phyloP scores from a whole-genome alignment of 1,284 basidiomycete species.

The Malassezia vespertilionis region DNA sequence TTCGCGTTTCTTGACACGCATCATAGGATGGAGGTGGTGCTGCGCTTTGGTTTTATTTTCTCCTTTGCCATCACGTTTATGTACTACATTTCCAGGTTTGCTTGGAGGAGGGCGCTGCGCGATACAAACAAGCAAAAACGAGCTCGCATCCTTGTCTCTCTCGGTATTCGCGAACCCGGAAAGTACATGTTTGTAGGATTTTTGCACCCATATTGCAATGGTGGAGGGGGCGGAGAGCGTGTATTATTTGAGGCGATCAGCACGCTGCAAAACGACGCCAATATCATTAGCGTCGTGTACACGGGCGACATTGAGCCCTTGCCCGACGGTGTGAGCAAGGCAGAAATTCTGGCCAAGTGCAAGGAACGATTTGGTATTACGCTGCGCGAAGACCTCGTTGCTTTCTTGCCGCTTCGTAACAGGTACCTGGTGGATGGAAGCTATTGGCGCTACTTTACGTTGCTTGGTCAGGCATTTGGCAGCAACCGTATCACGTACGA shows the following conservation, averaged over 20 bases:
- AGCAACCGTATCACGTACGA: conserved; percentile 73
- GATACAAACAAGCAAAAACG: conserved; percentile 13
- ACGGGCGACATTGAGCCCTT: conserved; percentile 54
- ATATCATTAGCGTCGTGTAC: conserved; percentile 72
- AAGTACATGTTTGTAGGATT: conserved; percentile 54
- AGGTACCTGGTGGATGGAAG: conserved; percentile 67
- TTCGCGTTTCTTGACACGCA: too few species aligned
- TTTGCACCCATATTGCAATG: conserved; percentile 95
- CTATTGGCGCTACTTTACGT: conserved; percentile 75
- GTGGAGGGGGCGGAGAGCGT: conserved; percentile 90
- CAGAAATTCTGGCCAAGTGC: conserved; percentile 58
- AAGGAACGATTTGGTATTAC: conserved; percentile 66
- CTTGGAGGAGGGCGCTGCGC: conserved; percentile 12
- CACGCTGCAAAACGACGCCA: conserved; percentile 62
- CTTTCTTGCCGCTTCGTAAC: conserved; percentile 66
- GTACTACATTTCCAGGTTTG: conserved; percentile 3
- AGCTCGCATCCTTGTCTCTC: background rate
- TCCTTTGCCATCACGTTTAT: too few species aligned
- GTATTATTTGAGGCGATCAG: conserved; percentile 87
- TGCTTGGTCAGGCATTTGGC: conserved; percentile 80
- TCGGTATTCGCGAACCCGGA: background rate
- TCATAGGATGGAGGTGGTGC: too few species aligned
- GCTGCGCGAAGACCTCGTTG: conserved; percentile 57
- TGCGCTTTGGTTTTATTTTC: too few species aligned
- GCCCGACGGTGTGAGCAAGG: conserved; percentile 54